Evolutionary conservation across 129 eudicot genomes (phyloP).

Genomic region (Flaveria sonorensis): DNA sequence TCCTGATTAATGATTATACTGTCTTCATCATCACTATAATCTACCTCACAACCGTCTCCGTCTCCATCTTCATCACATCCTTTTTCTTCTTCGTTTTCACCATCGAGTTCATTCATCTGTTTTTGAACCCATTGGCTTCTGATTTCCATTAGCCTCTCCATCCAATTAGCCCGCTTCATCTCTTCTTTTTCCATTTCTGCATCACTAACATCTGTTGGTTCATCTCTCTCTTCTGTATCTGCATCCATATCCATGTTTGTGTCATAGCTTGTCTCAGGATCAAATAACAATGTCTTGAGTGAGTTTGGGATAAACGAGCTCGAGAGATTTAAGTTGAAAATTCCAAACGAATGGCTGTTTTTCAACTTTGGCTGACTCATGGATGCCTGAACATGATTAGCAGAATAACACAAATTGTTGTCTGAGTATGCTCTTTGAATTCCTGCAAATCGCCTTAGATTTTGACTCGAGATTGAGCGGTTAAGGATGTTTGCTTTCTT

Average conservation of each 20-base stretch:
- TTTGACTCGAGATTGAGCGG: conserved; percentile 54
- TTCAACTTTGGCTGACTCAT: conserved; percentile 45
- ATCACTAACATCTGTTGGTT: conserved; percentile 21
- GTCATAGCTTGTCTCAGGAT: conserved; percentile 43
- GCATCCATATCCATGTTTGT: conserved; percentile 31
- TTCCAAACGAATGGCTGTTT: conserved; percentile 55
- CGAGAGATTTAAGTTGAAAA: conserved; percentile 55
- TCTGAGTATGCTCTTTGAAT: conserved; percentile 64
- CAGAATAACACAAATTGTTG: conserved; percentile 51
- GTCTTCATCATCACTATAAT: conserved; percentile 63
- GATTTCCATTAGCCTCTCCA: conserved; percentile 61
- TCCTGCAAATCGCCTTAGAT: conserved; percentile 37
- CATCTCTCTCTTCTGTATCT: conserved; percentile 25
- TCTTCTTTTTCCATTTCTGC: conserved; percentile 33
- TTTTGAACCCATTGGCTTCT: conserved; percentile 51
- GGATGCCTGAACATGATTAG: conserved; percentile 41
- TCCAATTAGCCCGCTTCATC: conserved; percentile 58
- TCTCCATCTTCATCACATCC: conserved; percentile 45
- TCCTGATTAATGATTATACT: conserved; percentile 42
- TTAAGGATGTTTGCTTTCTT: conserved; percentile 32
- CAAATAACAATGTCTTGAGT: conserved; percentile 45
- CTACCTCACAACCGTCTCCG: conserved; percentile 59
- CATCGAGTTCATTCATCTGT: conserved; percentile 30
- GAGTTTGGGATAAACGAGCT: conserved; percentile 47
- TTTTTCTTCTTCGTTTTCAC: conserved; percentile 33